These are phyloP conservation scores for Leccinum rimulosum DNA, from an alignment of 768 basidiomycete genomes.

Conservation along the genomic window DNA sequence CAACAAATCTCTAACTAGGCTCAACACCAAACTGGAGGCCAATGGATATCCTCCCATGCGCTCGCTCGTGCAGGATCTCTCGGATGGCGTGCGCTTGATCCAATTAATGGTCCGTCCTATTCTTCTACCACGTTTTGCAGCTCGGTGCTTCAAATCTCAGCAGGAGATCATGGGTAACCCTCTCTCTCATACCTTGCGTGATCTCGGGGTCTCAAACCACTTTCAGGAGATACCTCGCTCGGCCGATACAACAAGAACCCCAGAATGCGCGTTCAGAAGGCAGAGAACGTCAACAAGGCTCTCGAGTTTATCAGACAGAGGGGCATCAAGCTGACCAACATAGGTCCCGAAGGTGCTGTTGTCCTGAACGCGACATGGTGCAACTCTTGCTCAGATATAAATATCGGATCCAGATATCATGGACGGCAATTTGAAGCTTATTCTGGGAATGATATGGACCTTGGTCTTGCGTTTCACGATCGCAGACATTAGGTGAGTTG, in stretches of 20 bases:
- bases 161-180: conserved; percentile 94
- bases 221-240: conserved; percentile 79
- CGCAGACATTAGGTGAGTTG: conserved; percentile 88
- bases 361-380: background rate
- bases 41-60: conserved; percentile 84
- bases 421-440: conserved; percentile 97
- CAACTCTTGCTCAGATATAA: conserved; percentile 1
- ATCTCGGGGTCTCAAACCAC: conserved; percentile 6
- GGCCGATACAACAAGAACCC: conserved; percentile 93
- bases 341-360: conserved; percentile 84
- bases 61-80: conserved; percentile 86
- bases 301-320: conserved; percentile 92
- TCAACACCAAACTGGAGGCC: conserved; percentile 91
- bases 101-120: conserved; percentile 75
- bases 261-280: conserved; percentile 91
- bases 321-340: conserved; percentile 95
- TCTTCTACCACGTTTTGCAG: background rate
- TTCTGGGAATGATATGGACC: conserved; percentile 99
- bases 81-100: conserved; percentile 92
- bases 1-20: conserved; percentile 55
- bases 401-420: conserved; percentile 74
- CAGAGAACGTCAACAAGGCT: conserved; percentile 97
- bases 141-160: background rate
- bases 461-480: conserved; percentile 97
- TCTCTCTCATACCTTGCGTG: conserved; percentile 1